A percentile compares a stretch with the other conserved stretches of the same genome.
Evolutionary conservation across 2,329 filamentous ascomycete genomes (phyloP).

Genomic region (Aspergillus fijiensis): DNA sequence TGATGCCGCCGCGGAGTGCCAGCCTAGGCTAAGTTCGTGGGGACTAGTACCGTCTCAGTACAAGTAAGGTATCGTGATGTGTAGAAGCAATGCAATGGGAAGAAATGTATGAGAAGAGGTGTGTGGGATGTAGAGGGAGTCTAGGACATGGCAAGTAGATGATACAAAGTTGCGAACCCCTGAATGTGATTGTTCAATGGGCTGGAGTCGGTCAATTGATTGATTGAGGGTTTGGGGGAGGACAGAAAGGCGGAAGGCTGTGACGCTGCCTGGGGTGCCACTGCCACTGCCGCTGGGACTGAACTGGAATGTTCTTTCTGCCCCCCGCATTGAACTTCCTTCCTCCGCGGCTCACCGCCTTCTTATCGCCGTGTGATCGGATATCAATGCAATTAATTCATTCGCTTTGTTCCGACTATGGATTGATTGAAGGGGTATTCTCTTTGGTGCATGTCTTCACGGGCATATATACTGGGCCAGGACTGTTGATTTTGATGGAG

Average conservation of each 20-base stretch:
- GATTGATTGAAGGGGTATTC: too few species aligned
- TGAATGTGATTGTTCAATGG: not conserved
- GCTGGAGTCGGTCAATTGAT: too few species aligned
- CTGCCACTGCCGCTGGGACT: not conserved
- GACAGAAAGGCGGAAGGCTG: not conserved
- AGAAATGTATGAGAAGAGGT: too few species aligned
- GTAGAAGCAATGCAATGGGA: not conserved
- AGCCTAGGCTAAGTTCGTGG: not conserved
- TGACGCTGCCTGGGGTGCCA: not conserved
- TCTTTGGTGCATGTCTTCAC: too few species aligned
- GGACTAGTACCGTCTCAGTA: not conserved
- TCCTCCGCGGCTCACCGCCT: constrained; percentile 1
- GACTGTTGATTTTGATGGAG: not conserved
- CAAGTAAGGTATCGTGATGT: too few species aligned
- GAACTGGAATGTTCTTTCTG: constrained; percentile 8
- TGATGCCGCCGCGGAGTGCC: not conserved
- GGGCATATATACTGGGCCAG: too few species aligned
- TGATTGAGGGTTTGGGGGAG: not conserved
- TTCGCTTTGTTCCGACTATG: too few species aligned
- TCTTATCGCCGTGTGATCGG: constrained; percentile 7
- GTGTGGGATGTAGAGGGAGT: too few species aligned
- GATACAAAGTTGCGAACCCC: not conserved
- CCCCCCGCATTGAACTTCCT: constrained; percentile 2
- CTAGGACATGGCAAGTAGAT: too few species aligned
- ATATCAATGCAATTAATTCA: not conserved